Conservation (phyloP, 163 green algal genomes). For the Chloromonas sp. region DNA sequence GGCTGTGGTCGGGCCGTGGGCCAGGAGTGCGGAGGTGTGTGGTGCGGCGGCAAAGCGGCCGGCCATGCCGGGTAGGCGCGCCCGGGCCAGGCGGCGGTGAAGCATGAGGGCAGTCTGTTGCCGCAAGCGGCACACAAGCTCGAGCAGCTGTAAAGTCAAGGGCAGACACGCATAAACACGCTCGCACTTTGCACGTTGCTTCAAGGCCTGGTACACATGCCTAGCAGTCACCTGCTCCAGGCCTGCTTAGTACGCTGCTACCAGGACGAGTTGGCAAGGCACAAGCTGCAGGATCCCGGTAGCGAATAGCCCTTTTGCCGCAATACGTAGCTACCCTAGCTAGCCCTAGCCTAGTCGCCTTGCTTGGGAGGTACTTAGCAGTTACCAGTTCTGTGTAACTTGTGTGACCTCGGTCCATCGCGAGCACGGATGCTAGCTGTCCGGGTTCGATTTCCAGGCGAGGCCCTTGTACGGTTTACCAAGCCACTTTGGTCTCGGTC, state of each 20-base stretch:
- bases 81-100: not conserved
- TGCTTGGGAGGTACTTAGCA: no score
- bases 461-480: no score
- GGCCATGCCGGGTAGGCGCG: not conserved
- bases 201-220: not conserved
- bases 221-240: not conserved
- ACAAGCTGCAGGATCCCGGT: not conserved
- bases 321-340: not conserved
- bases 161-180: not conserved
- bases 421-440: no score
- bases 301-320: not conserved
- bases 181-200: not conserved
- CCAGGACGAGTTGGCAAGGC: not conserved
- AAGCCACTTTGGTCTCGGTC: no score
- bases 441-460: no score
- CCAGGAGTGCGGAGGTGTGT: no score
- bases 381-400: no score
- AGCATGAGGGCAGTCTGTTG: not conserved
- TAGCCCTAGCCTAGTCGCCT: no score
- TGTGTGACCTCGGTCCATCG: no score
- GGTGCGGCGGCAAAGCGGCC: no score
- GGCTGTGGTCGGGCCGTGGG: no score
- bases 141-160: not conserved
- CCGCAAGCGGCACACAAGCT: not conserved
- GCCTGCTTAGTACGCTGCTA: not conserved